Percentiles rank a stretch among this genome's conserved stretches.
Evolutionary conservation across 2,329 filamentous ascomycete species (phyloP).

Genomic region (Podosphaera fusca): DNA sequence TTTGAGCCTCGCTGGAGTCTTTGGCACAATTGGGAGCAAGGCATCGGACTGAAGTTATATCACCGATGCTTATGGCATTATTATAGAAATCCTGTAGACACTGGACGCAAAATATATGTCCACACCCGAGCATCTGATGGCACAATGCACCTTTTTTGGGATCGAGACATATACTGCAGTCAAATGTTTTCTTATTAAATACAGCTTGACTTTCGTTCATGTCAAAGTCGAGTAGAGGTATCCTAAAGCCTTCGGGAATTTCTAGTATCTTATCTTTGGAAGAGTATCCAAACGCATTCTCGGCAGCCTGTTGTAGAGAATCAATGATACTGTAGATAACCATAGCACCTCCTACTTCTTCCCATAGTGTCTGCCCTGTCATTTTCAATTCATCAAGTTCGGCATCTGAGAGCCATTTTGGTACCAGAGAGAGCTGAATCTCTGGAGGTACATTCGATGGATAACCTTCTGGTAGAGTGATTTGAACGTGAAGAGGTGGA

Average conservation of each 20-base stretch:
- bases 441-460: conserved; percentile 28
- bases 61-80: conserved; percentile 65
- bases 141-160: conserved; percentile 72
- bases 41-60: conserved; percentile 59
- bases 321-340: conserved; percentile 42
- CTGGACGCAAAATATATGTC: conserved; percentile 74
- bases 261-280: conserved; percentile 24
- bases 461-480: conserved; percentile 34
- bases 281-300: conserved; percentile 35
- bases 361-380: conserved; percentile 32
- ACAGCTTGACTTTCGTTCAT: conserved; percentile 46
- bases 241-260: conserved; percentile 34
- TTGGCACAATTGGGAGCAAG: conserved; percentile 58
- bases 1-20: conserved; percentile 20
- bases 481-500: conserved; percentile 29
- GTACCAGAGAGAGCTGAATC: conserved; percentile 27
- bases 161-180: conserved; percentile 77
- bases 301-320: conserved; percentile 32
- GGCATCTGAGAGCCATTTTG: conserved; percentile 30
- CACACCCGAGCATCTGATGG: conserved; percentile 61
- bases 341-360: conserved; percentile 34
- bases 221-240: conserved; percentile 57
- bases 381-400: conserved; percentile 26
- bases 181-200: conserved; percentile 68
- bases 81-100: conserved; percentile 84